Percentiles rank a stretch among this genome's conserved stretches.
These are phyloP conservation scores for Zopfia rhizophila DNA, from an alignment of 2,329 filamentous ascomycete species.

Conservation along the genomic window DNA sequence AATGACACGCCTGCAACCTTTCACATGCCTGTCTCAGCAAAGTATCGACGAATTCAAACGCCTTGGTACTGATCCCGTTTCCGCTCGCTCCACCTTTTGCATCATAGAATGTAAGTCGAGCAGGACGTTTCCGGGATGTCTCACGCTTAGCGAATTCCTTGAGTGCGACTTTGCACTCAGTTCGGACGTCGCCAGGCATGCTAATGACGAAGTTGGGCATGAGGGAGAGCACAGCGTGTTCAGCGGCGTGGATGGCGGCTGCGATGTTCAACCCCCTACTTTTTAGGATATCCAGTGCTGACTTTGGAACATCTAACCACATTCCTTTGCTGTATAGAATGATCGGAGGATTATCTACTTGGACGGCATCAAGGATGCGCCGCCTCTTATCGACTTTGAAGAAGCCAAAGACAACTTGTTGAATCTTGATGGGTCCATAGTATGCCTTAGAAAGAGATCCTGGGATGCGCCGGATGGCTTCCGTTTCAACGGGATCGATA, in stretches of 20 bases:
- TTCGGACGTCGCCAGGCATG: constrained; percentile 90
- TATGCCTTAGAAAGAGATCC: constrained; percentile 76
- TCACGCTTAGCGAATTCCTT: constrained; percentile 85
- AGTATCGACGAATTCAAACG: constrained; percentile 89
- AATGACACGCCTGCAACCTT: constrained; percentile 80
- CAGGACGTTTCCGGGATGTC: constrained; percentile 81
- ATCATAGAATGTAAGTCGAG: constrained; percentile 92
- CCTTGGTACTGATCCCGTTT: constrained; percentile 88
- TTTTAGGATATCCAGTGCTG: constrained; percentile 81
- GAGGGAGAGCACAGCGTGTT: constrained; percentile 87
- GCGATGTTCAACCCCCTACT: constrained; percentile 80
- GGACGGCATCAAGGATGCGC: constrained; percentile 88
- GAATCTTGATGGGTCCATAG: constrained; percentile 86
- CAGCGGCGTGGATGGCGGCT: constrained; percentile 91
- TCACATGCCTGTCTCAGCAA: constrained; percentile 79
- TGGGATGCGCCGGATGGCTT: constrained; percentile 80
- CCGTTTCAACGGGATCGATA: constrained; percentile 91
- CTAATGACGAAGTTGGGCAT: constrained; percentile 92
- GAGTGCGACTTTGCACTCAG: constrained; percentile 88
- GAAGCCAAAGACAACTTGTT: constrained; percentile 91
- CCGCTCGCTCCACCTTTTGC: constrained; percentile 87
- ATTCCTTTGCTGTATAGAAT: constrained; percentile 86
- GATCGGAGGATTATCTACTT: constrained; percentile 93
- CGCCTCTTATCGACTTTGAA: constrained; percentile 93
- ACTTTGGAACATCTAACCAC: constrained; percentile 91